Evolutionary conservation across 306 rosid species (phyloP), one percentile per base, ranked within the genome.

Genomic region (Acacia crassicarpa): DNA sequence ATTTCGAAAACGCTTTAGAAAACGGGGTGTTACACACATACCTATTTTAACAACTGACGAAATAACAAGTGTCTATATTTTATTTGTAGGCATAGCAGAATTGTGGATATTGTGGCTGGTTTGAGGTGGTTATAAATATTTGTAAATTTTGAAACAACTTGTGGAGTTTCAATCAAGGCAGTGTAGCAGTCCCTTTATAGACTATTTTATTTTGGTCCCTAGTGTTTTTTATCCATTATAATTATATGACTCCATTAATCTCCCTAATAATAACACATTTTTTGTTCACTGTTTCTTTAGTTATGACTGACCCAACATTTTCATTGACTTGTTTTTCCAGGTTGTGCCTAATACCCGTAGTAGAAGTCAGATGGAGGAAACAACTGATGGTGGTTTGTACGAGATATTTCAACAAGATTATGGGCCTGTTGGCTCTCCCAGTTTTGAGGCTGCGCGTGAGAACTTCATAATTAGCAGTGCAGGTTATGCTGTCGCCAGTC

Each of bases 401-500:
- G 99, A 95, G 91, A 92, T 95, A 84, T 95, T 95, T 85, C 98
- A 95, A 74, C 99, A 95, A 71, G 75, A 71, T 84, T 92, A 81
- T 6, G 98, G 99, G 33, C 96, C 99, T 76, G 75, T 71, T 45
- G 58, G 75, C 58, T 71, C 75, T 84, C 62, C 90, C 32, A 88
- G 81, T 78, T 95, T 95, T 68, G 99, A 95, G 88, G 91, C 94
- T 71, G 99, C 99, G 1, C 99, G 98, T 56, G 96, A 95, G 86
- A 95, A 95, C 85, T 95, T 95, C 78, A 93, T 95, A 75, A 25
- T 92, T 56, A 95, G 99, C 85, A 92, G 99, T 79, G 98, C 99
- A 33, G 99, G 99, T 84, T 95, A 95, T 91, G 99, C 98, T 25
- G 99, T 95, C 67, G 98, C 98, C 69, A 93, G 99, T 81, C 93